Evolutionary conservation across 2,329 filamentous ascomycete species (phyloP).

Genomic region (Chaetomiaceae sp.): DNA sequence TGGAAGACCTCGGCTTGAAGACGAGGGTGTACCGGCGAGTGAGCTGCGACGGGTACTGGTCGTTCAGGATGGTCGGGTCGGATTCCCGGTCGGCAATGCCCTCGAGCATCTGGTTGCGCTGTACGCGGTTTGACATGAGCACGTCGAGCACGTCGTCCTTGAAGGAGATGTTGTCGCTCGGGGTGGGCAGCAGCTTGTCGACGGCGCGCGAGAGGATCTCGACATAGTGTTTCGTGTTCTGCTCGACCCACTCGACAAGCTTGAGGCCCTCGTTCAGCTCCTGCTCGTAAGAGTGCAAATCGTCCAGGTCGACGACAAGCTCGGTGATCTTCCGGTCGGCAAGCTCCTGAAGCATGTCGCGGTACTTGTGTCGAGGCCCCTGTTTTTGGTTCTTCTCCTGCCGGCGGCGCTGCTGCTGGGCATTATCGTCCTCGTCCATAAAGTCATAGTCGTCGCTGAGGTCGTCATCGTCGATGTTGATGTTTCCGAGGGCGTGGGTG

Average conservation of each 20-base stretch:
- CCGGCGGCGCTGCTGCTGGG: slow-evolving; percentile 42
- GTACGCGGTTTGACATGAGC: slow-evolving; percentile 85
- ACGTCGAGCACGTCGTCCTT: slow-evolving; percentile 97
- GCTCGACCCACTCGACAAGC: slow-evolving; percentile 78
- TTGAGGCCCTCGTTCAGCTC: slow-evolving; percentile 62
- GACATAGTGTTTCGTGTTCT: slow-evolving; percentile 92
- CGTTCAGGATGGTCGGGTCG: slow-evolving; percentile 61
- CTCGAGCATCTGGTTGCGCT: slow-evolving; percentile 73
- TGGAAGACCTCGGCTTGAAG: slow-evolving; percentile 84
- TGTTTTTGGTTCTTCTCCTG: slow-evolving; percentile 45
- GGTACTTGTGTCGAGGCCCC: slow-evolving; percentile 76
- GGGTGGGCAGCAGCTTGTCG: slow-evolving; percentile 77
- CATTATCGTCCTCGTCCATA: slow-evolving; percentile 74
- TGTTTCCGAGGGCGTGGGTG: slow-evolving; percentile 73
- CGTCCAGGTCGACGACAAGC: slow-evolving; percentile 83
- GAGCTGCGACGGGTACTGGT: slow-evolving; percentile 85
- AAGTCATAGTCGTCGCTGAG: slow-evolving; percentile 89
- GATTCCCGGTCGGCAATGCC: slow-evolving; percentile 61
- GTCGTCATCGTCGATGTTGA: slow-evolving; percentile 83
- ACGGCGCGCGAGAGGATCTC: slow-evolving; percentile 86
- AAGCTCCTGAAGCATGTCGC: slow-evolving; percentile 78
- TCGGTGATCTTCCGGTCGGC: slow-evolving; percentile 74
- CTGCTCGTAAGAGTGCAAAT: slow-evolving; percentile 76
- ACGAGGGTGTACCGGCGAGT: slow-evolving; percentile 92
- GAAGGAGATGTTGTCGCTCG: slow-evolving; percentile 76